A percentile compares a stretch with the other conserved stretches of the same genome.
Conservation (phyloP, 2,329 filamentous ascomycete genomes). For the Calonectria naviculata region DNA sequence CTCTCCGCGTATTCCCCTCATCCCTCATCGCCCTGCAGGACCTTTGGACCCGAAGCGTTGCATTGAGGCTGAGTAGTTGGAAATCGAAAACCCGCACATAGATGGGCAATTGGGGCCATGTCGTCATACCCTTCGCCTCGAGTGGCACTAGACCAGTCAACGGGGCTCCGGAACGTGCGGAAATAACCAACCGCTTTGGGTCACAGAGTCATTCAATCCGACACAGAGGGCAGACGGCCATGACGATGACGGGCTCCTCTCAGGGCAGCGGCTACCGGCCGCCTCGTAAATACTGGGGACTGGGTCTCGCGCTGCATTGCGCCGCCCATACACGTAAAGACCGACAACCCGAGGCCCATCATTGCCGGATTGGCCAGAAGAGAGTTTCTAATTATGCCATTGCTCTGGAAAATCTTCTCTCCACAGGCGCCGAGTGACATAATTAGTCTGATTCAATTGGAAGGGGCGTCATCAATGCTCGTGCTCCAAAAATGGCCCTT, state of each 20-base stretch:
- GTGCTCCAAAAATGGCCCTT: neutral
- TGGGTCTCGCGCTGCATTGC: neutral
- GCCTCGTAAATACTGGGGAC: conserved; percentile 7
- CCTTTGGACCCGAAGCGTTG: neutral
- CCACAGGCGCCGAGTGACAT: neutral
- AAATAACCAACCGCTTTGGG: conserved; percentile 17
- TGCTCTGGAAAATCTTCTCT: neutral
- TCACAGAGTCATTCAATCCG: neutral
- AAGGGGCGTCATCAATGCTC: conserved; percentile 9
- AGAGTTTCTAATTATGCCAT: neutral
- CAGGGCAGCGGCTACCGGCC: neutral
- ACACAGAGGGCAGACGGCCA: neutral
- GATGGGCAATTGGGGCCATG: neutral
- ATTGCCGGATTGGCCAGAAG: neutral
- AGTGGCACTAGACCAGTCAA: neutral
- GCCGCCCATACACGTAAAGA: neutral
- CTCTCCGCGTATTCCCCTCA: neutral
- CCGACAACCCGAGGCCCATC: neutral
- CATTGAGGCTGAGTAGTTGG: conserved; percentile 22
- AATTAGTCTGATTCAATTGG: conserved; percentile 3
- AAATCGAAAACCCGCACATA: conserved; percentile 13
- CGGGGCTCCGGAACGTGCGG: conserved; percentile 20
- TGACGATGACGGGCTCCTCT: neutral
- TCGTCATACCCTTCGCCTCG: neutral
- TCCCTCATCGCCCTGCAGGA: neutral